phyloP scores from a whole-genome alignment of 1,139 yeast species.

The Kodamaea plutei region DNA sequence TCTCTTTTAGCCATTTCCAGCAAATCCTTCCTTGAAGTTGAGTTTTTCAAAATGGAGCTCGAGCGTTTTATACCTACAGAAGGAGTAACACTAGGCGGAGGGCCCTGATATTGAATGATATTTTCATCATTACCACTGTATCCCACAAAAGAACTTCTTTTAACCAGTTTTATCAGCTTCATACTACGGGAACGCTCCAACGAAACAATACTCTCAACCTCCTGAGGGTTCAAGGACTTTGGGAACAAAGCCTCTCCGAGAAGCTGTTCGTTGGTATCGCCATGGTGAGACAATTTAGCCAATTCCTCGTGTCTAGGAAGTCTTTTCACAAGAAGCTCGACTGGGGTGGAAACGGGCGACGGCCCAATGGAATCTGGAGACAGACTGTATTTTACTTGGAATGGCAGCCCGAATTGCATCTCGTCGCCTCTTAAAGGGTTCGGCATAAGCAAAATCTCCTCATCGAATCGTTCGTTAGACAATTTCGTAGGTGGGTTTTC shows the following conservation, averaged over 20 bases:
- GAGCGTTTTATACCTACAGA: slow-evolving; percentile 35
- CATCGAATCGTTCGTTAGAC: slow-evolving; percentile 21
- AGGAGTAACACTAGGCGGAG: slow-evolving; percentile 10
- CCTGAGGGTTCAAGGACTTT: slow-evolving; percentile 58
- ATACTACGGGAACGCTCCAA: slow-evolving; percentile 66
- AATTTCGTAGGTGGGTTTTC: slow-evolving; percentile 28
- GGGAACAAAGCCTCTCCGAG: slow-evolving; percentile 71
- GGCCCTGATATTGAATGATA: slow-evolving; percentile 30
- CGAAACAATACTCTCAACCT: slow-evolving; percentile 70
- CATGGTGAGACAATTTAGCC: slow-evolving; percentile 4
- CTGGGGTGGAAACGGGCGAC: slow-evolving; percentile 5
- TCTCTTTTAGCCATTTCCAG: slow-evolving; percentile 7
- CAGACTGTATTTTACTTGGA: slow-evolving; percentile 22
- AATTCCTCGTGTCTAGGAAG: slow-evolving; percentile 7
- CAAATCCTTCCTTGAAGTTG: slow-evolving; percentile 15
- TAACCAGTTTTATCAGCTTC: slow-evolving; percentile 27
- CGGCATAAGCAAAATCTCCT: slow-evolving; percentile 25
- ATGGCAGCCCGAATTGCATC: slow-evolving; percentile 33
- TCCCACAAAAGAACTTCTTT: slow-evolving; percentile 42
- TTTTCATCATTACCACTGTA: slow-evolving; percentile 49
- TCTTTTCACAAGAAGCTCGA: background rate
- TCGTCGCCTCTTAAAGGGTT: slow-evolving; percentile 9
- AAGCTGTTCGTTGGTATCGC: slow-evolving; percentile 14
- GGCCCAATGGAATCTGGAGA: slow-evolving; percentile 1
- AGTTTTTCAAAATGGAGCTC: slow-evolving; percentile 49